Percentiles rank a stretch among this genome's conserved stretches.
These are phyloP conservation scores for Stylonectria norvegica DNA, from an alignment of 2,329 filamentous ascomycete genomes.

Conservation along the genomic window DNA sequence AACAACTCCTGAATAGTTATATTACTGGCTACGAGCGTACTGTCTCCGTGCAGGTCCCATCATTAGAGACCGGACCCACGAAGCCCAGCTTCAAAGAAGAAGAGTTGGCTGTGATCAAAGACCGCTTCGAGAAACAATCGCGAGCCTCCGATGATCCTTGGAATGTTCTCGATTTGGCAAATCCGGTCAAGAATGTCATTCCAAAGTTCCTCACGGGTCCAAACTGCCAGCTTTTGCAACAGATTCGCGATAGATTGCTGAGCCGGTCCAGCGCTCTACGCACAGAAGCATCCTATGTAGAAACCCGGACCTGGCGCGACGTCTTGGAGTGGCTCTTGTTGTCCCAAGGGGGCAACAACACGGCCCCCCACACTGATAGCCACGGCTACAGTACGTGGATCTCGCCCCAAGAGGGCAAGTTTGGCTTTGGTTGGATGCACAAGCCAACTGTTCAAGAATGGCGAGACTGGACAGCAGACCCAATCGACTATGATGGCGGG, in stretches of 20 bases:
- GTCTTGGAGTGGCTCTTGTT: background rate
- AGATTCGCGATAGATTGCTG: background rate
- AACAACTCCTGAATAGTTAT: background rate
- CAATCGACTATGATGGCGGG: background rate
- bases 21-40: background rate
- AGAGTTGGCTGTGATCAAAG: background rate
- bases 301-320: background rate
- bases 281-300: background rate
- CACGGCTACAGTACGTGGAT: slow-evolving; percentile 2
- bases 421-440: slow-evolving; percentile 3
- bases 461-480: background rate
- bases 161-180: background rate
- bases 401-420: background rate
- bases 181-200: background rate
- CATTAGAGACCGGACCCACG: background rate
- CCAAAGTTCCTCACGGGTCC: background rate
- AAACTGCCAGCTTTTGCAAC: background rate
- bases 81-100: background rate
- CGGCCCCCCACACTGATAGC: slow-evolving; percentile 2
- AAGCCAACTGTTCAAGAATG: background rate
- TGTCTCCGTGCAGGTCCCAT: background rate
- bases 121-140: background rate
- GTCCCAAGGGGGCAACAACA: slow-evolving; percentile 1
- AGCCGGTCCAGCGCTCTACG: background rate
- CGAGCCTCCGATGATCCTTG: background rate